A percentile compares a stretch with the other conserved stretches of the same genome.
Conservation (phyloP, 148 eudicot species). For the Cornus kousa region DNA sequence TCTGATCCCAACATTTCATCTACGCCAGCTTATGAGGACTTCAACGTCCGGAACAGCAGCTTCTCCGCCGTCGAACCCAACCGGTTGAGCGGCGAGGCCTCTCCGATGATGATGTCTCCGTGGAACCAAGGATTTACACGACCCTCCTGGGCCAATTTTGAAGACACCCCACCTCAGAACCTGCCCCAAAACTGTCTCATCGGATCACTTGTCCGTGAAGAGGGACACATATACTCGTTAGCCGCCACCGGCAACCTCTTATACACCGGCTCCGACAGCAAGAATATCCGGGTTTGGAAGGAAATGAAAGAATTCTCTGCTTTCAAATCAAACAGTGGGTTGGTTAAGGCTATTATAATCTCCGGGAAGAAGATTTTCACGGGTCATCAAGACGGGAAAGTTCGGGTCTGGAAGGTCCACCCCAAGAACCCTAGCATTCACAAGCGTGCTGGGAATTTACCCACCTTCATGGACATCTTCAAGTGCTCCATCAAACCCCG, state of each 20-base stretch:
- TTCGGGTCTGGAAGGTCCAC: conserved; percentile 43
- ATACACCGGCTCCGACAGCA: conserved; percentile 56
- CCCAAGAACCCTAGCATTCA: conserved; percentile 29
- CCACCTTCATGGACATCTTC: conserved; percentile 48
- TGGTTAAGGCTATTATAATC: conserved; percentile 48
- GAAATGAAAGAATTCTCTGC: conserved; percentile 41
- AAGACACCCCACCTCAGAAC: background rate
- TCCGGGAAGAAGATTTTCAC: conserved; percentile 45
- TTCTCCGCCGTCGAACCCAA: conserved; percentile 32
- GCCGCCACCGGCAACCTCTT: conserved; percentile 35
- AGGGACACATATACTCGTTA: conserved; percentile 50
- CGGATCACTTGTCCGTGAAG: conserved; percentile 51
- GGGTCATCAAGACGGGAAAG: conserved; percentile 55
- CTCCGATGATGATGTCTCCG: conserved; percentile 61
- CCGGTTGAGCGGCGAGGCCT: conserved; percentile 42
- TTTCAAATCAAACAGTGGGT: conserved; percentile 51
- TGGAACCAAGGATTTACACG: conserved; percentile 42
- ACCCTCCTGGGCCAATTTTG: conserved; percentile 24
- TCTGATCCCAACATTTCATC: conserved; percentile 34
- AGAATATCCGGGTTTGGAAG: conserved; percentile 56
- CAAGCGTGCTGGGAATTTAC: conserved; percentile 37
- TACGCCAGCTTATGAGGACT: background rate
- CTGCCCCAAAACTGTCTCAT: conserved; percentile 37
- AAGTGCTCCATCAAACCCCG: conserved; percentile 41
- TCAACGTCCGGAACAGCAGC: conserved; percentile 27